These are phyloP conservation scores for Annulohypoxylon truncatum DNA, from an alignment of 2,329 filamentous ascomycete species.

Conservation along the genomic window DNA sequence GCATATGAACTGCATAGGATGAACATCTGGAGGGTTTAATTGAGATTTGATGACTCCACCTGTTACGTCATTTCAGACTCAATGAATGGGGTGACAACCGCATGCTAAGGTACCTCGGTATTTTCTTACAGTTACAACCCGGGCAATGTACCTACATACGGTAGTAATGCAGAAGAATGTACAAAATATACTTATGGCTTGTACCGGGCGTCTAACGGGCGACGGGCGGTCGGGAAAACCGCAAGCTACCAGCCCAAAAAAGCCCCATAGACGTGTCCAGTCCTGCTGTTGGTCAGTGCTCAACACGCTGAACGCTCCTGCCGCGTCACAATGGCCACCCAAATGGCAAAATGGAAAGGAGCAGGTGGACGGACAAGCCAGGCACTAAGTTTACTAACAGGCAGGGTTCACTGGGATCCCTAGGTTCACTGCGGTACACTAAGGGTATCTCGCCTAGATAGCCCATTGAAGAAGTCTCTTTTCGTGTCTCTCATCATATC, in stretches of 20 bases:
- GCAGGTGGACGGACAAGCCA: conserved; percentile 14
- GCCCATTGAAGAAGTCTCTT: conserved; percentile 10
- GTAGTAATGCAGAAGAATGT: conserved; percentile 23
- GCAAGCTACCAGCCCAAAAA: not conserved
- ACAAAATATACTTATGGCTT: not conserved
- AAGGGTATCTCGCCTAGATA: conserved; percentile 6
- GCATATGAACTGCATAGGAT: conserved; percentile 23
- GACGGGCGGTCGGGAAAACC: conserved; percentile 8
- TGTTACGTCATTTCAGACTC: conserved; percentile 35
- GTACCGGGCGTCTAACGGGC: conserved; percentile 5
- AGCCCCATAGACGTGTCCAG: not conserved
- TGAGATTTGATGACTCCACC: conserved; percentile 38
- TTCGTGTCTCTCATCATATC: conserved; percentile 14
- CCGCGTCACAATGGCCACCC: conserved; percentile 43
- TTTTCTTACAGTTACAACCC: conserved; percentile 18
- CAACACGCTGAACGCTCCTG: conserved; percentile 23
- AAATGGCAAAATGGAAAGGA: conserved; percentile 15
- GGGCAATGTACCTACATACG: conserved; percentile 29
- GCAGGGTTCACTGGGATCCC: not conserved
- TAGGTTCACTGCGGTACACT: not conserved
- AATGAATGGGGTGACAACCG: conserved; percentile 26
- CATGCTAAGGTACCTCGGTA: conserved; percentile 14
- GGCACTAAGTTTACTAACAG: not conserved
- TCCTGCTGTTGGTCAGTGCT: not conserved
- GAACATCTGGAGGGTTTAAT: conserved; percentile 17